Conservation (phyloP, 371 early-diverging fungal genomes). For the Syncephalastrum sp. region DNA sequence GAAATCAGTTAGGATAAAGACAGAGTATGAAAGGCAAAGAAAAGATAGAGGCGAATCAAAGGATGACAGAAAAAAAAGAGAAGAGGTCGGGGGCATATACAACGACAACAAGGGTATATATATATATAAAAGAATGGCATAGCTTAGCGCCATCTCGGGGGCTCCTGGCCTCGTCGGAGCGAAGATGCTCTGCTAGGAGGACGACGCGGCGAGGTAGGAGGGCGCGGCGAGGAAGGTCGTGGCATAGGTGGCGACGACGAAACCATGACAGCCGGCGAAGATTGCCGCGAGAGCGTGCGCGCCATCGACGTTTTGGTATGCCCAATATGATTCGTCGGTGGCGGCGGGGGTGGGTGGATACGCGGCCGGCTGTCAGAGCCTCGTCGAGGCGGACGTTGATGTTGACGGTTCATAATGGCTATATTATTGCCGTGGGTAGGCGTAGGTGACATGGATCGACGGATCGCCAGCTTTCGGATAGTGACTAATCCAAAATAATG, state of each 20-base stretch:
- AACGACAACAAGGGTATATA: slow-evolving; percentile 5
- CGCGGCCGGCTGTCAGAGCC: slow-evolving; percentile 15
- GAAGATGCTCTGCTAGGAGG: slow-evolving; percentile 16
- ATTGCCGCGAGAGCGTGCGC: slow-evolving; percentile 20
- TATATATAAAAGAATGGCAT: slow-evolving; percentile 1
- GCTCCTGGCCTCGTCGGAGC: slow-evolving; percentile 7
- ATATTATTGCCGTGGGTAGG: slow-evolving; percentile 7
- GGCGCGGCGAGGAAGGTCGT: slow-evolving; percentile 10
- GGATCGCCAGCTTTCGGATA: slow-evolving; percentile 14
- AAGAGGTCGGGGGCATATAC: slow-evolving; percentile 6
- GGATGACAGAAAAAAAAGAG: slow-evolving; percentile 3
- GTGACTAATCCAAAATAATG: slow-evolving; percentile 3
- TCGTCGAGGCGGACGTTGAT: slow-evolving; percentile 17
- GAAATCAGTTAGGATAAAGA: not conserved
- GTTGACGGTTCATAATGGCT: slow-evolving; percentile 18
- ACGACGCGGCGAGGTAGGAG: slow-evolving; percentile 14
- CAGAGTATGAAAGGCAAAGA: too few species aligned
- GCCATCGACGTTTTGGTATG: slow-evolving; percentile 23
- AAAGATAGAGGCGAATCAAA: not conserved
- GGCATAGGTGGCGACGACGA: slow-evolving; percentile 12
- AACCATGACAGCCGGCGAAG: slow-evolving; percentile 22
- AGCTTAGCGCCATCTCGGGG: slow-evolving; percentile 19
- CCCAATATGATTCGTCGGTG: slow-evolving; percentile 7
- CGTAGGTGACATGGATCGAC: slow-evolving; percentile 18
- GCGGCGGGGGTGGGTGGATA: slow-evolving; percentile 5